Base-by-base conservation (phyloP, 345 rosid species). In the Acer campestre region DNA sequence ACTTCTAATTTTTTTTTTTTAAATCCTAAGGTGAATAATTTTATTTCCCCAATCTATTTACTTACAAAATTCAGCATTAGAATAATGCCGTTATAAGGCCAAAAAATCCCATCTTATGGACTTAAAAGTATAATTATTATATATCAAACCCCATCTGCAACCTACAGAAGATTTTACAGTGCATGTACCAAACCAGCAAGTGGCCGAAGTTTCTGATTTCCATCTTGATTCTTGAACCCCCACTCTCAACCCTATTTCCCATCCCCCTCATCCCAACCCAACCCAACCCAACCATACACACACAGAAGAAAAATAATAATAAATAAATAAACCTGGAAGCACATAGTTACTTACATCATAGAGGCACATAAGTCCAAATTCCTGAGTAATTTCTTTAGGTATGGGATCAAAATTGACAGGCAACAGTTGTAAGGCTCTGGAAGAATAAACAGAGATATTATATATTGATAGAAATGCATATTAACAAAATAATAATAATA, bases 311-410 rank as follows among this genome's bases (percentile, higher is more conserved):
- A 56, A 17, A 20, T 22, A 56, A 17, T 6, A 18, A 4, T 17
- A 56, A 20, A 56, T 5, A n/a, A 38, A 53, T 35, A 35, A 35
- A 35, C 38, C 38, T 35, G 38, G 16, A 72, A 77, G 72, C 53
- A 71, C 61, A n/a, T 35, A 35, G 63, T 51, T 49, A 82, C 94
- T 88, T 84, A 90, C 98, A 81, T 92, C 93, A 85, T 48, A 79
- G 67, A 94, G 99, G 73, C 82, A 74, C 73, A 92, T 76, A 78
- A 96, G 85, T 77, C 91, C 92, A 87, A 92, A 88, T n/a, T 86
- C 92, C 80, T 77, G 82, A 20, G 83, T 85, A 81, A 96, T 80
- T 77, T 85, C 94, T 83, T 79, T 74, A 75, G 97, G 99, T 77
- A 96, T 81, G 53, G 97, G 97, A 88, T 96, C 99, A 78, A 94